Evolutionary conservation across 257 asterid species (phyloP).

Genomic region (Plantago elongata): DNA sequence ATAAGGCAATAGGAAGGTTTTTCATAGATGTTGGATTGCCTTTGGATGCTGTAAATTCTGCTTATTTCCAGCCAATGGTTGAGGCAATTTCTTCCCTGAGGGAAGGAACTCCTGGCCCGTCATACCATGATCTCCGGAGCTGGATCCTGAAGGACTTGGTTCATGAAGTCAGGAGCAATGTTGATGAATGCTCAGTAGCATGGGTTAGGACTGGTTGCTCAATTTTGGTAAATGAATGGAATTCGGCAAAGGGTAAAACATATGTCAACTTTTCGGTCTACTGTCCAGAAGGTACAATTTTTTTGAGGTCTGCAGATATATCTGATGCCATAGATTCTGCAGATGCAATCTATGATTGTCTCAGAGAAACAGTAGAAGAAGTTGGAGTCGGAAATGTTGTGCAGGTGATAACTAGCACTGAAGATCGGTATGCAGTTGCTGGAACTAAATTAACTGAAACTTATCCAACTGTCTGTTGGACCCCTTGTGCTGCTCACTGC

Average conservation of each 20-base stretch:
- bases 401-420: constrained; percentile 71
- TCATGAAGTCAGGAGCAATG: constrained; percentile 61
- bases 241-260: constrained; percentile 56
- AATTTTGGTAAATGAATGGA: constrained; percentile 67
- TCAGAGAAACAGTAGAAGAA: constrained; percentile 76
- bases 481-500: constrained; percentile 81
- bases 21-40: constrained; percentile 72
- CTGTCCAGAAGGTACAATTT: constrained; percentile 62
- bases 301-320: constrained; percentile 67
- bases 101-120: constrained; percentile 50
- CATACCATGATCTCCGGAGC: constrained; percentile 75
- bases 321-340: constrained; percentile 47
- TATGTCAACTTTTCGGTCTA: constrained; percentile 49
- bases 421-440: constrained; percentile 63
- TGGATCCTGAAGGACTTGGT: constrained; percentile 61
- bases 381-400: constrained; percentile 71
- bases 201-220: constrained; percentile 87
- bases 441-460: constrained; percentile 65
- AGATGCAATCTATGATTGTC: constrained; percentile 54
- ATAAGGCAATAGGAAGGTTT: constrained; percentile 83
- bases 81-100: constrained; percentile 79
- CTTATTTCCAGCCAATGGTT: constrained; percentile 82
- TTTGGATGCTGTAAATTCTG: constrained; percentile 63
- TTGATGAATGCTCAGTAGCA: constrained; percentile 46
- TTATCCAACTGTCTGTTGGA: constrained; percentile 76